Evolutionary conservation across 768 basidiomycete species (phyloP).

Genomic region (Trametes maxima): DNA sequence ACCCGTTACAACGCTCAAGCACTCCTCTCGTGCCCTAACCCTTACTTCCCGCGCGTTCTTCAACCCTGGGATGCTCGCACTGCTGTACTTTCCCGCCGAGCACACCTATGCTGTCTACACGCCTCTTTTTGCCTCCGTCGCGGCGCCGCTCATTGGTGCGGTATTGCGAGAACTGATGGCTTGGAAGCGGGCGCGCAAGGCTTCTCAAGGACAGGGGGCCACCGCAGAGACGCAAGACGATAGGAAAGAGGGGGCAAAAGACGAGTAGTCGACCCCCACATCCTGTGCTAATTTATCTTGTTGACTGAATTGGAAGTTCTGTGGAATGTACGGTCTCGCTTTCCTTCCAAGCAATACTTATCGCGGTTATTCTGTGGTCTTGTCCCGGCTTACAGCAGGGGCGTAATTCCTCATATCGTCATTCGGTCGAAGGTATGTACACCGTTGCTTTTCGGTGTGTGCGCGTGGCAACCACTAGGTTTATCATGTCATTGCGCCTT

Average conservation of each 20-base stretch:
- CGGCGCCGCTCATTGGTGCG: slow-evolving; percentile 80
- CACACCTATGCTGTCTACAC: slow-evolving; percentile 98
- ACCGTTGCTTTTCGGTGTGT: too few relatives aligned
- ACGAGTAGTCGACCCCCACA: too few relatives aligned
- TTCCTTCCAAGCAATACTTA: too few relatives aligned
- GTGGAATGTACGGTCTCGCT: too few relatives aligned
- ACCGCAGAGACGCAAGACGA: neutral
- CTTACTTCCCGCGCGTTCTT: slow-evolving; percentile 90
- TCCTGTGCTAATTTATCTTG: too few relatives aligned
- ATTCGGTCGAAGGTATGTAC: too few relatives aligned
- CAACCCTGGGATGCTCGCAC: slow-evolving; percentile 92
- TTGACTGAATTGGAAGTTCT: too few relatives aligned
- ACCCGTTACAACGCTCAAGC: slow-evolving; percentile 48
- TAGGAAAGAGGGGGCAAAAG: neutral
- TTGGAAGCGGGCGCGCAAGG: slow-evolving; percentile 46
- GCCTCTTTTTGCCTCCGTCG: slow-evolving; percentile 89
- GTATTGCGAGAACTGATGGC: slow-evolving; percentile 70
- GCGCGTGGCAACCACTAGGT: too few relatives aligned
- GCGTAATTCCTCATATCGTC: too few relatives aligned
- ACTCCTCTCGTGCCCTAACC: slow-evolving; percentile 63
- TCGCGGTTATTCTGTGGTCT: too few relatives aligned
- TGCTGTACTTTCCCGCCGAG: slow-evolving; percentile 96
- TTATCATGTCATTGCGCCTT: too few relatives aligned
- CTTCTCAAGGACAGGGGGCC: neutral
- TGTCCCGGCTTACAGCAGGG: too few relatives aligned